A percentile compares a stretch with the other conserved stretches of the same genome.
These are phyloP conservation scores for Pichia kudriavzevii DNA, from an alignment of 1,139 yeast species.

Conservation along the genomic window DNA sequence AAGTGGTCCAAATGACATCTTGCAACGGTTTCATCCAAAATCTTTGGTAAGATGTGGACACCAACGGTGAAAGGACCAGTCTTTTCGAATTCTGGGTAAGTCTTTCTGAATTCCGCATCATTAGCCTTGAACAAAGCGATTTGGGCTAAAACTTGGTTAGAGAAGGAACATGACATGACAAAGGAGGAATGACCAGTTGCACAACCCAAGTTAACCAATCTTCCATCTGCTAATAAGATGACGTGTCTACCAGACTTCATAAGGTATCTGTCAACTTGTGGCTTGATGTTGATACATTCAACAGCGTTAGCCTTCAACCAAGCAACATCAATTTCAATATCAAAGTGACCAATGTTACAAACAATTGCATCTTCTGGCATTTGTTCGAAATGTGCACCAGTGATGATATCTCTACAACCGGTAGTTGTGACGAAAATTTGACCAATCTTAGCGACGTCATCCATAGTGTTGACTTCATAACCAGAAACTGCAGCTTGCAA, in stretches of 20 bases:
- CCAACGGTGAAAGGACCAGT: slow-evolving; percentile 87
- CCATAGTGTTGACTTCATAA: slow-evolving; percentile 95
- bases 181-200: slow-evolving; percentile 99
- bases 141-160: slow-evolving; percentile 99
- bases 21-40: slow-evolving; percentile 98
- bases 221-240: slow-evolving; percentile 97
- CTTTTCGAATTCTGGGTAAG: slow-evolving; percentile 86
- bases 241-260: slow-evolving; percentile 87
- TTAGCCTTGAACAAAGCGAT: slow-evolving; percentile 93
- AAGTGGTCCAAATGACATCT: slow-evolving; percentile 94
- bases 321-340: slow-evolving; percentile 98
- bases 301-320: slow-evolving; percentile 91
- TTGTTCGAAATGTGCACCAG: slow-evolving; percentile 73
- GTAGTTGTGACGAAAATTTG: slow-evolving; percentile 99
- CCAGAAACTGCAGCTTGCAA: slow-evolving; percentile 99
- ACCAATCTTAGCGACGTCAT: slow-evolving; percentile 87
- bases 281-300: slow-evolving; percentile 93
- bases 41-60: slow-evolving; percentile 97
- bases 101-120: slow-evolving; percentile 70
- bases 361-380: slow-evolving; percentile 99
- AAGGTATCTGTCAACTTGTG: slow-evolving; percentile 98
- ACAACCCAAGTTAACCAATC: slow-evolving; percentile 99
- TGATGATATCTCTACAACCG: slow-evolving; percentile 98
- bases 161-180: slow-evolving; percentile 99
- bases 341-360: slow-evolving; percentile 99